Base-by-base conservation (phyloP, 108 stramenopile species). In the Discostella stelligeroides region DNA sequence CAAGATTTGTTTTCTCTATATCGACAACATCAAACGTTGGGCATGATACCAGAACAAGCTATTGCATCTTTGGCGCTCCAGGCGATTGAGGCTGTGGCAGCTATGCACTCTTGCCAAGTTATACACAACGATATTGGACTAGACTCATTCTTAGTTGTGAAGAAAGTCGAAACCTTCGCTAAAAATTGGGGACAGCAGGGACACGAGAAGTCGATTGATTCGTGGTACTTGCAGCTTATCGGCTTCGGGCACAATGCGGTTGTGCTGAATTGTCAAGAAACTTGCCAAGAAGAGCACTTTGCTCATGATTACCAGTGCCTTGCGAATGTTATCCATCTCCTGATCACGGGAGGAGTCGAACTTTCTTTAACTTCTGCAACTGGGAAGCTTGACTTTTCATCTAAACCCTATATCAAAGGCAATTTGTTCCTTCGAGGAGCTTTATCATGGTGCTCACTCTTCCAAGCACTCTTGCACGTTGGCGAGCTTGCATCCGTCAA, bases 261-360 rank as follows among this genome's bases (percentile, higher is more conserved):
- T 42, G 43, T 79, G 11, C 17, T 79, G 59, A 45, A 60, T 12
- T 60, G 70, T 43, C 43, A 72, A 4, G 60, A 65, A 28, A 34
- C 49, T 7, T 71, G 65, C 59, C 11, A 46, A 38, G 43, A 67
- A 30, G 51, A 25, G 29, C 60, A 72, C 43, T 79, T 64, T 41
- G 70, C 65, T 47, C 64, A 79, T 39, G 77, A 79, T 79, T 79
- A 72, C 45, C 63, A 65, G n/a, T 66, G 70, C 60, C 70, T 79
- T 24, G 77, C 77, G 40, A 79, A 79, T 50, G 65, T 72, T 0
- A 65, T 79, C 17, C 77, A 79, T 18, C 17, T 66, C 9, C 64
- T 79, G 1, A 57, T 79, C 14, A 79, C 70, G 7, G 77, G 77
- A 15, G 77, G 77, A n/a, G 56, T 79, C 40, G 63, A 56, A 14